Evolutionary conservation across 2,329 filamentous ascomycete genomes (phyloP), one percentile per base, ranked within the genome.

Genomic region (Paracoccidioides brasiliensis): DNA sequence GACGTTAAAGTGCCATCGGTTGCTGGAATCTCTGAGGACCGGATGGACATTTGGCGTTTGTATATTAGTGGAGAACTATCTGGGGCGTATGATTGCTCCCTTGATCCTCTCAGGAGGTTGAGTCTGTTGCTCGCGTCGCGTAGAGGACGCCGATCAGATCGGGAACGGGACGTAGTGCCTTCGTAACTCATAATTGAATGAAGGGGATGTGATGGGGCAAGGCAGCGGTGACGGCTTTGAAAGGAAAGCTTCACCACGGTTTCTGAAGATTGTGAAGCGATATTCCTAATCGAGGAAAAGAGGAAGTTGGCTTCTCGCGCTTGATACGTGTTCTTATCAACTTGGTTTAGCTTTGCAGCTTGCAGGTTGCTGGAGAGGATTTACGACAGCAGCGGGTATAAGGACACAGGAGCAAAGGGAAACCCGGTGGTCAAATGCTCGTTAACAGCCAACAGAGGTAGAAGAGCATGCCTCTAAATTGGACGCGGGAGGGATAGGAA

Each of bases 71-170:
- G 35, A 44, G 55, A 37, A 44, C 55, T 53, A 56, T 54, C 48
- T 58, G 58, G 22, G 55, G 56, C 49, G 44, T 57, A 44, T 57
- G 48, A 55, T 43, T 61, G 63, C 43, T 45, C 48, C 30, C 50
- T 63, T 56, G 51, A 61, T 54, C 66, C 62, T 57, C 67, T 67
- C 15, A 67, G 64, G 32, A 74, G 71, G 62, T 78, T 79, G 60
- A 76, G 67, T 60, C 76, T 73, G 58, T 74, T 69, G 30, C 72
- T 73, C 15, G 75, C 74, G 63, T 79, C 77, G 37, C 70, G 70
- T 44, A 79, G 67, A 52, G 77, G 77, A 43, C 65, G 59, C 50
- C 67, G 67, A 44, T 59, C 58, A 28, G 61, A 58, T 46, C 59
- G 59, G 28, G 60, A 56, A 55, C 35, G 45, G n/a, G 32, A 4